These are phyloP conservation scores for Mortierella sp. DNA, from an alignment of 371 early-diverging fungal species.

Conservation along the genomic window DNA sequence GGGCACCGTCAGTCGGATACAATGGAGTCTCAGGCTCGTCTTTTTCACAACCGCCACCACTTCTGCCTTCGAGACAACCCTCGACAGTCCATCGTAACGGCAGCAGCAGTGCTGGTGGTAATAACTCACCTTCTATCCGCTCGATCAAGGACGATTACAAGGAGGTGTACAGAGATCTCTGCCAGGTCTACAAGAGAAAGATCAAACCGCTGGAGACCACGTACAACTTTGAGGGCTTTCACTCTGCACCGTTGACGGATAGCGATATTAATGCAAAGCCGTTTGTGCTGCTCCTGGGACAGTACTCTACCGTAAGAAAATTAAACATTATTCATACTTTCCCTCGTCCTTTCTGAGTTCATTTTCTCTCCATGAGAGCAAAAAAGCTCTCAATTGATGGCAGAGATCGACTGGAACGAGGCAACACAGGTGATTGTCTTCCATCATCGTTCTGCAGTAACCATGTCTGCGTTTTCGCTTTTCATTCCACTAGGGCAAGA, in stretches of 20 bases:
- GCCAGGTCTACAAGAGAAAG: slow-evolving; percentile 76
- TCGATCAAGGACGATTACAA: slow-evolving; percentile 60
- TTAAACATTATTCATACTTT: too few relatives aligned
- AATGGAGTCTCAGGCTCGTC: slow-evolving; percentile 10
- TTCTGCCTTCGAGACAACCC: slow-evolving; percentile 24
- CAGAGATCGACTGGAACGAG: too few relatives aligned
- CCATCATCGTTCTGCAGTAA: too few relatives aligned
- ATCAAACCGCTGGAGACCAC: slow-evolving; percentile 79
- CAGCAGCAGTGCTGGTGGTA: slow-evolving; percentile 1
- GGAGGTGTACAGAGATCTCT: slow-evolving; percentile 71
- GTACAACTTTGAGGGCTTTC: slow-evolving; percentile 85
- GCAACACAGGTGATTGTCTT: too few relatives aligned
- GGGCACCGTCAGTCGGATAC: slow-evolving; percentile 15
- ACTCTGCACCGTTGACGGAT: slow-evolving; percentile 80
- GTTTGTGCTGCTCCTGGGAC: slow-evolving; percentile 85
- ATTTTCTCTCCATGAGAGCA: too few relatives aligned
- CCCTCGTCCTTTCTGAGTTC: too few relatives aligned
- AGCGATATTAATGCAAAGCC: slow-evolving; percentile 89
- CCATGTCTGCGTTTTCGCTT: too few relatives aligned
- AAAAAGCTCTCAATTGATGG: too few relatives aligned
- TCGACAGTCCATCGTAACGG: slow-evolving; percentile 17
- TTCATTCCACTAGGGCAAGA: slow-evolving; percentile 69
- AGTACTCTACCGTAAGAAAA: slow-evolving; percentile 83
- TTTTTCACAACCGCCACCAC: slow-evolving; percentile 12
- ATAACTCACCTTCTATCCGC: not conserved